Percentiles rank a stretch among this genome's conserved stretches.
These are phyloP conservation scores for Lasiosphaeriaceae sp. DNA, from an alignment of 495 filamentous ascomycete species.

Conservation along the genomic window DNA sequence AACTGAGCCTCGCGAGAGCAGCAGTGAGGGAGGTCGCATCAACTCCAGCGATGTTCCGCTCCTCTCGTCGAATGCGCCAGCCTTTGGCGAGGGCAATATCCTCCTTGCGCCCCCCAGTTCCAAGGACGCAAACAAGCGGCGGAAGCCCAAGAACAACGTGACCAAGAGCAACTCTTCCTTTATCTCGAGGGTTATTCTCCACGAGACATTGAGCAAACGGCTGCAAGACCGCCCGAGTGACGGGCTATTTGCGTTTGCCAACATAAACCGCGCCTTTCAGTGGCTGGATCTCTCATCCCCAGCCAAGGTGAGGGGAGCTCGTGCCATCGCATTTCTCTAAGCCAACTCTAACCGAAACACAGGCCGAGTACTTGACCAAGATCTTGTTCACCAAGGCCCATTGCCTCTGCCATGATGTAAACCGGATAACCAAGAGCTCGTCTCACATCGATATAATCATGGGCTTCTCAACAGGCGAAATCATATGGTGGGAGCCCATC, in stretches of 20 bases:
- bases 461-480: conserved; percentile 93
- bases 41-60: conserved; percentile 37
- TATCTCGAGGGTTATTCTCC: conserved; percentile 88
- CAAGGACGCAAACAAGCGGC: conserved; percentile 75
- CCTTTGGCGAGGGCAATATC: conserved; percentile 85
- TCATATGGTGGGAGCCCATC: conserved; percentile 98
- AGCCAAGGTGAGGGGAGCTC: conserved; percentile 44
- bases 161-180: conserved; percentile 97
- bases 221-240: conserved; percentile 72
- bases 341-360: conserved; percentile 20
- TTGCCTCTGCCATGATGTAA: conserved; percentile 91
- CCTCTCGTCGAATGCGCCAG: conserved; percentile 48
- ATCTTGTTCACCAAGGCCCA: conserved; percentile 95
- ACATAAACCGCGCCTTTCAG: conserved; percentile 89
- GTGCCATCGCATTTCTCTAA: background rate
- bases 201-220: conserved; percentile 74
- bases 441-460: conserved; percentile 87
- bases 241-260: conserved; percentile 86
- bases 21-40: conserved; percentile 36
- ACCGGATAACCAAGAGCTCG: conserved; percentile 70
- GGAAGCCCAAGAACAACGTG: conserved; percentile 96
- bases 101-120: conserved; percentile 54
- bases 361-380: conserved; percentile 87
- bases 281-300: conserved; percentile 57
- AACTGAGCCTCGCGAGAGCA: conserved; percentile 49